Conservation (phyloP, 257 asterid species). For the Striga asiatica region DNA sequence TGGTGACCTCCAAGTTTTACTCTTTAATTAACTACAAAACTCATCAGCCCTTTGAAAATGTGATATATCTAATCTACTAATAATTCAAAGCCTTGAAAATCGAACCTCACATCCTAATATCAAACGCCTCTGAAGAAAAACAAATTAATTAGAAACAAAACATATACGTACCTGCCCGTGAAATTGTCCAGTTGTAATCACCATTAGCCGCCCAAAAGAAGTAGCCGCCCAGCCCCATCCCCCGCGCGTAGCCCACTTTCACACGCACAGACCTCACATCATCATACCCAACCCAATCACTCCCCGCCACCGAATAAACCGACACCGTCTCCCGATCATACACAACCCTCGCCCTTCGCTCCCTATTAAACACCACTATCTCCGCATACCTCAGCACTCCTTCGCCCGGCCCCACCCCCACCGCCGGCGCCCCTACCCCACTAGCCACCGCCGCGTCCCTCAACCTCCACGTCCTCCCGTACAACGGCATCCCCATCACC, state of each 20-base stretch:
- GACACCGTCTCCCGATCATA: constrained; percentile 47
- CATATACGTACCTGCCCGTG: constrained; percentile 36
- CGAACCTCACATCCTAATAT: no score
- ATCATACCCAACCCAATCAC: constrained; percentile 71
- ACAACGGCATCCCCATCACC: constrained; percentile 70
- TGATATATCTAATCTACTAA: no score
- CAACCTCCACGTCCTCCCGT: constrained; percentile 73
- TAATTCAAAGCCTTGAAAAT: no score
- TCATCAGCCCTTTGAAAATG: no score
- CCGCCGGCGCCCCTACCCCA: constrained; percentile 61
- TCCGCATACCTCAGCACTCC: constrained; percentile 49
- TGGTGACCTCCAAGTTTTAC: no score
- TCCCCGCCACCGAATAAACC: constrained; percentile 55
- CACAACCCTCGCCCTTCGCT: constrained; percentile 37
- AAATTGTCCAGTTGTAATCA: constrained; percentile 48
- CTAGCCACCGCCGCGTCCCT: constrained; percentile 25
- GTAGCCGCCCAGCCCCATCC: constrained; percentile 51
- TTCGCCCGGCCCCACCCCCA: constrained; percentile 55
- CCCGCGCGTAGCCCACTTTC: constrained; percentile 40
- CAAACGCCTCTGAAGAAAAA: no score
- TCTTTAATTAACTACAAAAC: no score
- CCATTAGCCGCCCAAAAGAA: constrained; percentile 67
- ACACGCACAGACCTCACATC: constrained; percentile 26
- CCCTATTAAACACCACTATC: constrained; percentile 40
- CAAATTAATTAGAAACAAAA: no score